Conservation (phyloP, 805 yeast genomes). For the Kodamaea sagamina region DNA sequence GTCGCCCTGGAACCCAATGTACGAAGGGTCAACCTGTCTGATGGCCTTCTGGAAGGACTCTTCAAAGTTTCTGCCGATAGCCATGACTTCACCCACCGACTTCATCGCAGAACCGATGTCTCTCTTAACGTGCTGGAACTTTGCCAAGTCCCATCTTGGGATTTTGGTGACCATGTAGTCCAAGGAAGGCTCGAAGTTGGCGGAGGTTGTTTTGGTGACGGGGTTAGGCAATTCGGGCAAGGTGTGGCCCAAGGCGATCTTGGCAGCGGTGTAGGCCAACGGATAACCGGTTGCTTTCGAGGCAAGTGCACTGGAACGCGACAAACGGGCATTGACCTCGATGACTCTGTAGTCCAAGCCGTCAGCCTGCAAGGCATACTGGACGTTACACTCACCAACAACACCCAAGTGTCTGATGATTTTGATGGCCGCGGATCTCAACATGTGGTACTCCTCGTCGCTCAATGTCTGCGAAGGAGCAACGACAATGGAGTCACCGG, state of each 20-base stretch:
- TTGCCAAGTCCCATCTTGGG: slow-evolving; percentile 97
- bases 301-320: slow-evolving; percentile 96
- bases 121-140: slow-evolving; percentile 93
- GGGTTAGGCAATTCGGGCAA: slow-evolving; percentile 95
- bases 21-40: slow-evolving; percentile 92
- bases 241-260: slow-evolving; percentile 92
- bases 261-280: slow-evolving; percentile 97
- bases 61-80: slow-evolving; percentile 96
- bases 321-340: slow-evolving; percentile 95
- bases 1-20: slow-evolving; percentile 88
- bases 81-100: slow-evolving; percentile 99
- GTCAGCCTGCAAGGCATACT: slow-evolving; percentile 94
- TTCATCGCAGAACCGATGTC: slow-evolving; percentile 96
- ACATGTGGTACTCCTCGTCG: slow-evolving; percentile 97
- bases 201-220: slow-evolving; percentile 93
- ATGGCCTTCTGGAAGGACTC: slow-evolving; percentile 97
- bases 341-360: slow-evolving; percentile 94
- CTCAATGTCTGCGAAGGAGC: slow-evolving; percentile 98
- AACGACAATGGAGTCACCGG: slow-evolving; percentile 98
- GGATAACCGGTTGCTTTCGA: slow-evolving; percentile 99
- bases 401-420: slow-evolving; percentile 97
- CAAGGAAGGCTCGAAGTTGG: slow-evolving; percentile 94
- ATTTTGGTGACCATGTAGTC: slow-evolving; percentile 97
- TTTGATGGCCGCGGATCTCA: slow-evolving; percentile 95
- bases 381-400: slow-evolving; percentile 98